Conservation (phyloP, 805 yeast genomes). For the Middelhovenomyces tepae region DNA sequence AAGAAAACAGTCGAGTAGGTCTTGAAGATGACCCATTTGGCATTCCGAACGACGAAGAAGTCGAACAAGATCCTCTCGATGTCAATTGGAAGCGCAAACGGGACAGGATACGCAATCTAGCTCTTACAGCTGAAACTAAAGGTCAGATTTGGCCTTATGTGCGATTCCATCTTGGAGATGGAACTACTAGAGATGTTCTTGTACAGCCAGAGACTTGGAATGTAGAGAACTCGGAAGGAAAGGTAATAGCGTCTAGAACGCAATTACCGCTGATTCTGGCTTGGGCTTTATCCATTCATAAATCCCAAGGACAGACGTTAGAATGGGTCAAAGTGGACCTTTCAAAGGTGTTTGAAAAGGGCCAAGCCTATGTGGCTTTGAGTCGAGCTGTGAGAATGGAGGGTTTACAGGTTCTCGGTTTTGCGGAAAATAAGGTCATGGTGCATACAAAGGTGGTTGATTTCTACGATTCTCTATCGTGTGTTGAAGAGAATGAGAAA, state of each 20-base stretch:
- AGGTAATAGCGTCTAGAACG: slow-evolving; percentile 56
- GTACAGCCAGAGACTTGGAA: slow-evolving; percentile 79
- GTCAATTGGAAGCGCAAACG: slow-evolving; percentile 16
- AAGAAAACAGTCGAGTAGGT: not conserved
- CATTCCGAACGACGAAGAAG: slow-evolving; percentile 9
- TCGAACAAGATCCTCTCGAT: slow-evolving; percentile 10
- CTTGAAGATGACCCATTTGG: slow-evolving; percentile 1
- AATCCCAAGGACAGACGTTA: slow-evolving; percentile 89
- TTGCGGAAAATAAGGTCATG: slow-evolving; percentile 51
- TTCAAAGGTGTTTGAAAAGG: slow-evolving; percentile 69
- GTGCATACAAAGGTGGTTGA: slow-evolving; percentile 63
- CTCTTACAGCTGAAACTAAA: slow-evolving; percentile 1
- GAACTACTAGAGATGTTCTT: slow-evolving; percentile 62
- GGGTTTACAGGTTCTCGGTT: slow-evolving; percentile 75
- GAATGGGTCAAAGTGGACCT: slow-evolving; percentile 72
- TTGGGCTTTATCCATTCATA: slow-evolving; percentile 94
- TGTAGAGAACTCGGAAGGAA: slow-evolving; percentile 64
- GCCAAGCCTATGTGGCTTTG: slow-evolving; percentile 93
- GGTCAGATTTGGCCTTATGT: slow-evolving; percentile 55
- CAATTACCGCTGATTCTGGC: slow-evolving; percentile 90
- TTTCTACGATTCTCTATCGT: slow-evolving; percentile 45
- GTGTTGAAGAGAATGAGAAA: slow-evolving; percentile 22
- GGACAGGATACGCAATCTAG: slow-evolving; percentile 8
- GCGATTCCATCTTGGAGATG: slow-evolving; percentile 62
- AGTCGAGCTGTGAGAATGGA: slow-evolving; percentile 80